Base-by-base conservation (phyloP, 139 green algal species). In the Ettlia oleoabundans region DNA sequence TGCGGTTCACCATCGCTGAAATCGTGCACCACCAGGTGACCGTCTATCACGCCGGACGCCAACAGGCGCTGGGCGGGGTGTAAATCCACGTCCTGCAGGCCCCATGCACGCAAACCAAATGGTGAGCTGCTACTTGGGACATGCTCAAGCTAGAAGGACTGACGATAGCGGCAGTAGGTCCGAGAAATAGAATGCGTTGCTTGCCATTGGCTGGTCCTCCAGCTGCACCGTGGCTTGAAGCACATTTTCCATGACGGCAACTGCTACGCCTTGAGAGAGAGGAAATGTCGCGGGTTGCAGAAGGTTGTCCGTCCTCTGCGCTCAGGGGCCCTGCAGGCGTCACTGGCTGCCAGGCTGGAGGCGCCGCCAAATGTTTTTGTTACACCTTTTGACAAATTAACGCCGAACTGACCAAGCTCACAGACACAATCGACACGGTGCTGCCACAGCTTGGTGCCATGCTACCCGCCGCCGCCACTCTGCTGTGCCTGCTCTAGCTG, bases 11-110 rank as follows among this genome's bases (percentile, higher is more conserved):
- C 71, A 41, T 24, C 43, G 32, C 3, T 69, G 67, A 63, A 92
- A 53, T 47, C 69, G 64, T 91, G 83, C 24, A 94, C 5, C 21
- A 87, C 33, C 2, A 91, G 33, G 15, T 84, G 61, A 6, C 92
- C 92, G 51, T 77, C 88, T 40, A 95, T 89, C 10, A 93, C 74
- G 21, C 86, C 90, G 2, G 82, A 80, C 19, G 87, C 90, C 3
- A 94, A 62, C 10, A 95, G 33, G 15, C 66, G 63, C 52, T 86
- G 82, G 19, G 51, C 82, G 58, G 81, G 83, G 78, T 92, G 85
- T 47, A 93, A 84, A 43, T 74, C 82, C 22, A 75, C 83, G 68
- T 91, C 88, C 88, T 92, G 77, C 79, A 33, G 15, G 30, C 1
- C 30, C 21, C 6, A n/a, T 8, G 47, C 4, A 22, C 19, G 32